These are phyloP conservation scores for Xerocomus minutiporus DNA, from an alignment of 1,284 basidiomycete genomes.

Conservation along the genomic window DNA sequence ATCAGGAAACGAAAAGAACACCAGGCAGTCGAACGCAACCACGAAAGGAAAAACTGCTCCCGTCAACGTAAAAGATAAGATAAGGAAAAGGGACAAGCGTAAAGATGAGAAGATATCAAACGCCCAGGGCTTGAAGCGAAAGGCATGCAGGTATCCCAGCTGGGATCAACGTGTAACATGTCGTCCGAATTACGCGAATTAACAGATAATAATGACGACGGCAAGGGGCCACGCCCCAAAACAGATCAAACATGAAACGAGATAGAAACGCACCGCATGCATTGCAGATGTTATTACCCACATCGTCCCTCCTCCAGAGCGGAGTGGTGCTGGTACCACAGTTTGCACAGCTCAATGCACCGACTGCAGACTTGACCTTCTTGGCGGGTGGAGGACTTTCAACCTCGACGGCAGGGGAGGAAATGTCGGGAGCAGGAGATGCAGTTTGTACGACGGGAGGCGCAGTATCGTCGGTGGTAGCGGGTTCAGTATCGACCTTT, in stretches of 20 bases:
- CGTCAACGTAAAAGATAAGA: conserved; percentile 21
- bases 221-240: conserved; percentile 23
- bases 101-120: conserved; percentile 22
- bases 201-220: conserved; percentile 14
- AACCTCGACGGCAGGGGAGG: conserved; percentile 31
- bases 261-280: conserved; percentile 76
- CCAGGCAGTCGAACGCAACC: neutral
- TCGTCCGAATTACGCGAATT: conserved; percentile 21
- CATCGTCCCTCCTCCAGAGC: conserved; percentile 89
- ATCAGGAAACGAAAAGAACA: conserved; percentile 4
- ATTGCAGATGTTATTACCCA: conserved; percentile 90
- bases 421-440: conserved; percentile 24
- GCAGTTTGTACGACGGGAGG: conserved; percentile 14
- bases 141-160: conserved; percentile 15
- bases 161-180: conserved; percentile 25
- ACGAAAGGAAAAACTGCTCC: conserved; percentile 10
- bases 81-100: conserved; percentile 18
- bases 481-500: conserved; percentile 34
- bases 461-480: conserved; percentile 20
- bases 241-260: conserved; percentile 29
- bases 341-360: conserved; percentile 83
- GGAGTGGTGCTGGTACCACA: conserved; percentile 94
- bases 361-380: conserved; percentile 50
- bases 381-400: conserved; percentile 27
- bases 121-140: conserved; percentile 16